Evolutionary conservation across 2,329 filamentous ascomycete species (phyloP).

Genomic region (Fusarium camptoceras): DNA sequence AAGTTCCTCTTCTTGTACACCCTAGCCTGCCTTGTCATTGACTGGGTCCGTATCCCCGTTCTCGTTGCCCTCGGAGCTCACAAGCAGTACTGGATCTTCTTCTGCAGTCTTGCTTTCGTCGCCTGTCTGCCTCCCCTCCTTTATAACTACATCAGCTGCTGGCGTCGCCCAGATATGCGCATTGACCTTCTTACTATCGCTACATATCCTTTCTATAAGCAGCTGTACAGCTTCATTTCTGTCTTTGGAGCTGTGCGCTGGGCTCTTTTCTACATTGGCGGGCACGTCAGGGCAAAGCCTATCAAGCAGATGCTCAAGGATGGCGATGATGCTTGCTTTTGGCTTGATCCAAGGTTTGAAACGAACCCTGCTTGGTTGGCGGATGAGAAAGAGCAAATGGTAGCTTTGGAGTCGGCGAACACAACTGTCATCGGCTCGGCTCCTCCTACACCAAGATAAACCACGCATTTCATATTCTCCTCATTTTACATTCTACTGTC

Average conservation of each 20-base stretch:
- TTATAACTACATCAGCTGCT: slow-evolving; percentile 6
- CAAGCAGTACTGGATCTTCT: slow-evolving; percentile 15
- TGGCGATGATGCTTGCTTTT: slow-evolving; percentile 13
- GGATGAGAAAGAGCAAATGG: slow-evolving; percentile 8
- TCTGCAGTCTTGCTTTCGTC: slow-evolving; percentile 7
- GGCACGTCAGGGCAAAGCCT: slow-evolving; percentile 2
- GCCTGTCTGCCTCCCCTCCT: not conserved
- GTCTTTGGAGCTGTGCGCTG: slow-evolving; percentile 12
- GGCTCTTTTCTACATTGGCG: slow-evolving; percentile 4
- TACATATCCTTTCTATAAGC: slow-evolving; percentile 5
- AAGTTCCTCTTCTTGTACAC: slow-evolving; percentile 2
- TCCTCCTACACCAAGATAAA: not conserved
- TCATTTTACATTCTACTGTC: not conserved
- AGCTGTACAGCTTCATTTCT: not conserved
- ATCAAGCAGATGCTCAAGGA: slow-evolving; percentile 8
- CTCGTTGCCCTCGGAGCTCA: not conserved
- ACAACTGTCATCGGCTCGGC: not conserved
- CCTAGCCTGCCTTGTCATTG: not conserved
- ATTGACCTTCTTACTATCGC: not conserved
- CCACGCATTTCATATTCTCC: not conserved
- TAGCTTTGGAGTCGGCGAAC: not conserved
- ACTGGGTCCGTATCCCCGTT: slow-evolving; percentile 7
- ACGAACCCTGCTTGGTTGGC: slow-evolving; percentile 4
- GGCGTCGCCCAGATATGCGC: slow-evolving; percentile 6
- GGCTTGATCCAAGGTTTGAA: not conserved